These are phyloP conservation scores for Nigrospora osmanthi DNA, from an alignment of 2,329 filamentous ascomycete genomes.

Conservation along the genomic window DNA sequence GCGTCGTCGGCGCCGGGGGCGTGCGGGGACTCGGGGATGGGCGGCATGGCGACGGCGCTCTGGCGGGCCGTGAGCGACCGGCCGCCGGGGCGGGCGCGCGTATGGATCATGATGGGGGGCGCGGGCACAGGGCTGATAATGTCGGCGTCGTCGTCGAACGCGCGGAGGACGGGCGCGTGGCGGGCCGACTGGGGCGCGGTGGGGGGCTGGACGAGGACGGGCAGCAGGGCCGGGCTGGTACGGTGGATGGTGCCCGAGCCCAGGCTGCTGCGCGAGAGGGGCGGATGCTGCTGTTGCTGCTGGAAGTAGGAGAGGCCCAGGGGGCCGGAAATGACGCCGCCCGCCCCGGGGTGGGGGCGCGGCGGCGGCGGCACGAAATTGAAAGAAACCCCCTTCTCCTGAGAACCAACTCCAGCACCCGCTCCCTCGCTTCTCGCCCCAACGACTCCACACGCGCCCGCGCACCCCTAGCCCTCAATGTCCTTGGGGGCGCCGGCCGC, in stretches of 20 bases:
- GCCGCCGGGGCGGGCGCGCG: constrained; percentile 1
- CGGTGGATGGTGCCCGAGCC: constrained; percentile 2
- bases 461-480: constrained; percentile 39
- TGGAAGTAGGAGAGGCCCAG: not conserved
- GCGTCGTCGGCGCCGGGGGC: not conserved
- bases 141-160: constrained; percentile 14
- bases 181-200: constrained; percentile 9
- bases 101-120: constrained; percentile 10
- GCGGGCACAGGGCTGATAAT: constrained; percentile 10
- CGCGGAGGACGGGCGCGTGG: constrained; percentile 12
- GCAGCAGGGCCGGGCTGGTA: constrained; percentile 11
- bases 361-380: constrained; percentile 2
- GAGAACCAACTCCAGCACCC: not conserved
- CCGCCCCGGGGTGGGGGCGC: not conserved
- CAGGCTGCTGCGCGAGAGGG: constrained; percentile 1
- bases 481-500: constrained; percentile 32
- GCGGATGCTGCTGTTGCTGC: not conserved
- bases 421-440: constrained; percentile 1
- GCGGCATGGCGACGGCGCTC: constrained; percentile 4
- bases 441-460: constrained; percentile 28
- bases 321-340: not conserved
- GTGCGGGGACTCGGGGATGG: constrained; percentile 5
- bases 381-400: constrained; percentile 5
- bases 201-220: constrained; percentile 4
- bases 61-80: constrained; percentile 3